These are phyloP conservation scores for Chromera velia DNA, from an alignment of 73 alveolate genomes.

Conservation along the genomic window DNA sequence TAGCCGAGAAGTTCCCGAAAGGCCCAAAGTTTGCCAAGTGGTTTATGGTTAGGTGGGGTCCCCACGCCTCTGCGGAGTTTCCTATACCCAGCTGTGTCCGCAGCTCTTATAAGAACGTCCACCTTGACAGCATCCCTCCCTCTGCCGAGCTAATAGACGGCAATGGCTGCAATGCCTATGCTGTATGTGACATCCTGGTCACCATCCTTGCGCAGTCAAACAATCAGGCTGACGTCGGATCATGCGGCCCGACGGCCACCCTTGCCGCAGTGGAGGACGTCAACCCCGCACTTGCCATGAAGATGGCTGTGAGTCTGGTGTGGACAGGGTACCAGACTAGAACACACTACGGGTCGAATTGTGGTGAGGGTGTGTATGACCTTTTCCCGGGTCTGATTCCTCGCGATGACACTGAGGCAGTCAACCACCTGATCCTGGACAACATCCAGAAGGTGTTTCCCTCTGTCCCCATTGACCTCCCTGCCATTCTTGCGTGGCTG, in stretches of 20 bases:
- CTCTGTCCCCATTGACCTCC: too few relatives aligned
- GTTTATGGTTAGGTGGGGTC: too few relatives aligned
- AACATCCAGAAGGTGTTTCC: too few relatives aligned
- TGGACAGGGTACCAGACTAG: conserved; percentile 7
- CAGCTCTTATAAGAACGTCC: too few relatives aligned
- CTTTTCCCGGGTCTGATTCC: neutral
- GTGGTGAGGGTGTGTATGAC: neutral
- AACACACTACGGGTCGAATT: neutral
- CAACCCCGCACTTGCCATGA: conserved; percentile 9
- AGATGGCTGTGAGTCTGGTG: neutral
- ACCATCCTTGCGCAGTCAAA: neutral
- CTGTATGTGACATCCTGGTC: neutral
- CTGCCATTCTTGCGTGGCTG: too few relatives aligned
- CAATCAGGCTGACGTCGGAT: conserved; percentile 1
- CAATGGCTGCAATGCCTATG: neutral
- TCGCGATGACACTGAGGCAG: too few relatives aligned
- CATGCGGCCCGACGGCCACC: conserved; percentile 2
- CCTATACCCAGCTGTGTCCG: too few relatives aligned
- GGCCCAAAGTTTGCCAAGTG: too few relatives aligned
- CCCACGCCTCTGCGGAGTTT: too few relatives aligned
- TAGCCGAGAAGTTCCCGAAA: too few relatives aligned
- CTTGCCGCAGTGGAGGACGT: neutral
- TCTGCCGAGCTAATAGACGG: neutral
- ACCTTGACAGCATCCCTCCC: too few relatives aligned
- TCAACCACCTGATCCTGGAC: too few relatives aligned